These are phyloP conservation scores for Cladosporium phlei DNA, from an alignment of 2,329 filamentous ascomycete species.

Conservation along the genomic window DNA sequence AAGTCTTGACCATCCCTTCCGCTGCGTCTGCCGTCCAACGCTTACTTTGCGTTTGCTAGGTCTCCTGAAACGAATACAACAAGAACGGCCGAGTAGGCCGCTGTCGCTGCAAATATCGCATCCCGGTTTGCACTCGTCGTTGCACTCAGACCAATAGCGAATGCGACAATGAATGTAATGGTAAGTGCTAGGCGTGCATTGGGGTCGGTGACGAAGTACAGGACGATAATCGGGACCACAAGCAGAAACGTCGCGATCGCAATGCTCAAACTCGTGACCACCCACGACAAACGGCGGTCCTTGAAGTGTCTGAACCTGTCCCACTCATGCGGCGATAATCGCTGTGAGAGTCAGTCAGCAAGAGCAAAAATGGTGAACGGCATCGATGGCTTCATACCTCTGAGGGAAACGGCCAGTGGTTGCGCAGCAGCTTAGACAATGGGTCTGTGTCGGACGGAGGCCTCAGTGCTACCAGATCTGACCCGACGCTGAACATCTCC, in stretches of 20 bases:
- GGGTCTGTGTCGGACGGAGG: constrained; percentile 4
- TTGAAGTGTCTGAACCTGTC: not conserved
- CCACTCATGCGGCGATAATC: not conserved
- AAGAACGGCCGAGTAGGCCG: constrained; percentile 15
- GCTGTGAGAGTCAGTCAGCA: not conserved
- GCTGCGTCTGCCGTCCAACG: not conserved
- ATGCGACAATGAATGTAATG: constrained; percentile 14
- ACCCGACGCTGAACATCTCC: not conserved
- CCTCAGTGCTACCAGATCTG: constrained; percentile 9
- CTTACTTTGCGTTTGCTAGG: not conserved
- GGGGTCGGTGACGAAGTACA: constrained; percentile 12
- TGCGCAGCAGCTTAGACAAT: constrained; percentile 1
- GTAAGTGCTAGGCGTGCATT: constrained; percentile 9
- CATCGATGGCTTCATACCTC: not conserved
- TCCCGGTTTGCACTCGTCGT: constrained; percentile 16
- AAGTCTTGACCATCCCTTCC: not conserved
- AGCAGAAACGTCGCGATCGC: constrained; percentile 11
- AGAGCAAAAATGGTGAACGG: not conserved
- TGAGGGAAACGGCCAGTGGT: constrained; percentile 14
- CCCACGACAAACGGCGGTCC: not conserved
- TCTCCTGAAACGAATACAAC: constrained; percentile 16
- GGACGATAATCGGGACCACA: constrained; percentile 10
- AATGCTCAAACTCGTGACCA: constrained; percentile 12
- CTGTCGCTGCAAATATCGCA: constrained; percentile 16
- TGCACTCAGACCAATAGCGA: constrained; percentile 11